Conservation (phyloP, 768 basidiomycete genomes). For the Mycena leptocephala region DNA sequence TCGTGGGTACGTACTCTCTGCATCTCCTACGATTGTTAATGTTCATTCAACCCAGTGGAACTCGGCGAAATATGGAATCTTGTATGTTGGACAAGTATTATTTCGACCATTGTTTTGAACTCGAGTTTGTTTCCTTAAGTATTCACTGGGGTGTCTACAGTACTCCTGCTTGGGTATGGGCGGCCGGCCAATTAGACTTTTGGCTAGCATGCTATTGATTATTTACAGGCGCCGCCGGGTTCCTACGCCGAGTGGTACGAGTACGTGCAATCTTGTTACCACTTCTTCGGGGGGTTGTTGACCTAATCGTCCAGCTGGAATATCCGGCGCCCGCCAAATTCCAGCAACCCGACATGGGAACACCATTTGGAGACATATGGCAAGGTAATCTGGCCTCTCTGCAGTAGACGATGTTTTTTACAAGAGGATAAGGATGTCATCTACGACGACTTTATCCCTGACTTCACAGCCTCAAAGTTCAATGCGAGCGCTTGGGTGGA, state of each 20-base stretch:
- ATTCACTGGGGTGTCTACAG: slow-evolving; percentile 69
- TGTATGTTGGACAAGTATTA: slow-evolving; percentile 61
- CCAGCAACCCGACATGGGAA: slow-evolving; percentile 59
- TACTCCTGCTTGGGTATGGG: slow-evolving; percentile 57
- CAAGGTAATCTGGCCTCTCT: slow-evolving; percentile 36
- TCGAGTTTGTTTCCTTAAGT: slow-evolving; percentile 48
- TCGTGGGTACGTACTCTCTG: slow-evolving; percentile 60
- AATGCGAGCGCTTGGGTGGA: slow-evolving; percentile 71
- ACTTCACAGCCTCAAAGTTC: slow-evolving; percentile 69
- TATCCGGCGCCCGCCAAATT: slow-evolving; percentile 54
- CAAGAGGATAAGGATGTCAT: slow-evolving; percentile 55
- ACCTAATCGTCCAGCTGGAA: slow-evolving; percentile 48
- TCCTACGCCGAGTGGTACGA: slow-evolving; percentile 73
- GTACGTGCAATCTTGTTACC: slow-evolving; percentile 49
- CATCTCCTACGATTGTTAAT: background rate
- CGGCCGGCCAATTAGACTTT: background rate
- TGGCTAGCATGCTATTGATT: background rate
- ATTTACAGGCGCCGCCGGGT: slow-evolving; percentile 52
- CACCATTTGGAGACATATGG: slow-evolving; percentile 70
- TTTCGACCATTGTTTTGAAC: slow-evolving; percentile 16
- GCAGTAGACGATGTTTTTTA: background rate
- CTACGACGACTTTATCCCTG: slow-evolving; percentile 73
- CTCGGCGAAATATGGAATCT: slow-evolving; percentile 71
- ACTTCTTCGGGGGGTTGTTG: background rate
- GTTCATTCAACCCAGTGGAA: slow-evolving; percentile 58